Evolutionary conservation across 495 filamentous ascomycete genomes (phyloP), one percentile per base, ranked within the genome.

Genomic region (Neurospora tetrasperma): DNA sequence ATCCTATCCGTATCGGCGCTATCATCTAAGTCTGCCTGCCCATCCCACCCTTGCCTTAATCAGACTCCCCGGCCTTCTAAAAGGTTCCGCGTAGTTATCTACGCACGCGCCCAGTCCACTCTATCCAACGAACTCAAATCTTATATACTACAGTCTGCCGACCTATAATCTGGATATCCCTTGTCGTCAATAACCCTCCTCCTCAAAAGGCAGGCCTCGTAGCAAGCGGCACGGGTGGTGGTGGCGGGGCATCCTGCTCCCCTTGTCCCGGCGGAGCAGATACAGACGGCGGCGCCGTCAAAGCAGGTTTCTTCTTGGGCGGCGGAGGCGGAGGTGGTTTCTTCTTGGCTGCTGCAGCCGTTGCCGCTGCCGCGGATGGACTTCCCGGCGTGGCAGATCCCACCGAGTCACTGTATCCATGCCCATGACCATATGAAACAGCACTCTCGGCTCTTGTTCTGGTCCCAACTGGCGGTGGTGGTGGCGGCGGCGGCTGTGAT

Each of bases 281-380:
- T 23, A 23, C 23, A 23, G 23, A 23, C 1, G 23, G 23, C 9
- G 40, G 40, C 42, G 5, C 42, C 35, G 16, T 16, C 43, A 77
- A 73, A 27, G 62, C 69, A 41, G 73, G 41, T 66, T 77, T 79
- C 74, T 80, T 82, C 70, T 79, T 80, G 11, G 89, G 87, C n/a
- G 90, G 90, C 4, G 90, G 91, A 3, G 92, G 89, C 35, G 88
- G 91, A 5, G 92, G 90, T 9, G 90, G 86, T 75, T 90, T 92
- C 82, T 90, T 92, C 76, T 84, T 87, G 39, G 73, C 79, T 66
- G 73, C 79, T 59, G 80, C 68, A 3, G 78, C 35, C 68, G 75
- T 78, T 39, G 82, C 76, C 14, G 77, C 80, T 48, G 80, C 76
- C 54, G 69, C 27, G 16, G 54, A 66, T 18, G 54, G 27, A 66